Evolutionary conservation across 805 yeast genomes (phyloP).

Genomic region (Hanseniaspora singularis): DNA sequence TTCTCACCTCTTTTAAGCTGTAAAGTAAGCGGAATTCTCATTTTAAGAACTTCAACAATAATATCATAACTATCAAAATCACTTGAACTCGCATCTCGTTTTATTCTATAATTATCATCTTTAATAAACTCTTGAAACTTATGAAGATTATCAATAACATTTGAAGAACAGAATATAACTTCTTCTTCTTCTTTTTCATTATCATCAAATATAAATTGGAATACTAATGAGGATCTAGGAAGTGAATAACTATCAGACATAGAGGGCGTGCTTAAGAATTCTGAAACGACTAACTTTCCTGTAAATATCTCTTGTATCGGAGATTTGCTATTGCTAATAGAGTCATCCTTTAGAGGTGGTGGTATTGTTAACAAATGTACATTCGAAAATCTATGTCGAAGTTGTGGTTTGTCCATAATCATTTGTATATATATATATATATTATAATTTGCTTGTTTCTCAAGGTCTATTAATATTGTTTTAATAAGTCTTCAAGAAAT

Average conservation of each 20-base stretch:
- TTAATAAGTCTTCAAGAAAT: no score
- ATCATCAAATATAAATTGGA: conserved; percentile 10
- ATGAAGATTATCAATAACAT: conserved; percentile 6
- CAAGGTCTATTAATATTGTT: neutral
- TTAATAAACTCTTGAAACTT: conserved; percentile 12
- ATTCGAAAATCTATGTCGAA: conserved; percentile 7
- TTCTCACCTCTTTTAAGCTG: conserved; percentile 16
- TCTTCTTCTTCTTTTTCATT: neutral
- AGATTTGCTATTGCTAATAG: neutral
- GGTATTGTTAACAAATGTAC: conserved; percentile 5
- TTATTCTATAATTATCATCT: neutral
- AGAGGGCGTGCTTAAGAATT: neutral
- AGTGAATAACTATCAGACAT: neutral
- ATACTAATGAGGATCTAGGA: conserved; percentile 8
- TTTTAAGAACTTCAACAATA: conserved; percentile 15
- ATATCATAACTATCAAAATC: neutral
- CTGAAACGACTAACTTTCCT: conserved; percentile 1
- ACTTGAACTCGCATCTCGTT: no score
- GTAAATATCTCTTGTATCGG: conserved; percentile 9
- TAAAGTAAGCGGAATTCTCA: conserved; percentile 21
- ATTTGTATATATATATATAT: neutral
- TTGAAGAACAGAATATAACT: conserved; percentile 2
- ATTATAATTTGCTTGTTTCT: neutral
- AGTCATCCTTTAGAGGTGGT: conserved; percentile 11
- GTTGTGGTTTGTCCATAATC: neutral